A percentile compares a stretch with the other conserved stretches of the same genome.
phyloP scores from a whole-genome alignment of 2,329 filamentous ascomycete genomes.

The Orbilia javanica region DNA sequence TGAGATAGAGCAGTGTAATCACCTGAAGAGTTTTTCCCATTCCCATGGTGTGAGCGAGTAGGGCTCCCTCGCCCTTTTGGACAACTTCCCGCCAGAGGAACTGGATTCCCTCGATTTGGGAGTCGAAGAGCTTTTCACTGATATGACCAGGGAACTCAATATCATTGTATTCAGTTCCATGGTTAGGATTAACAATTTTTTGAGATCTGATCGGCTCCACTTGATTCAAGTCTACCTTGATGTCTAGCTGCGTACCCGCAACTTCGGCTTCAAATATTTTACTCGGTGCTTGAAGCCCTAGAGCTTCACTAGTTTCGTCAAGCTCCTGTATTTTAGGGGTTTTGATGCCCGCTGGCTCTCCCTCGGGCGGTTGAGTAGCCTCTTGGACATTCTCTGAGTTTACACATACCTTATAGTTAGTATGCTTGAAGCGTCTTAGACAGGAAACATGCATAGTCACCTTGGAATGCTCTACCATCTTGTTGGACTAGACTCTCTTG shows the following conservation, averaged over 20 bases:
- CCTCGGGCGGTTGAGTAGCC: no score
- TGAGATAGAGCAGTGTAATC: constrained; percentile 22
- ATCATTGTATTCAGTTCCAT: background rate
- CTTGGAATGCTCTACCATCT: background rate
- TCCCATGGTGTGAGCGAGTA: constrained; percentile 75
- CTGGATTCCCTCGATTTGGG: constrained; percentile 80
- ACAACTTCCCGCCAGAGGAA: constrained; percentile 92
- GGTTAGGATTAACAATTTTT: constrained; percentile 12
- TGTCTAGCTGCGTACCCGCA: no score
- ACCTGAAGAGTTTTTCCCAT: constrained; percentile 93
- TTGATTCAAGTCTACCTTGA: no score
- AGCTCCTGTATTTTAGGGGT: no score
- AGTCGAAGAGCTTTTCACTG: constrained; percentile 16
- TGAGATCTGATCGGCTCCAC: background rate
- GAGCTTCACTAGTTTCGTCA: no score
- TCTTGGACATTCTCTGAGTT: no score
- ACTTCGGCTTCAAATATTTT: no score
- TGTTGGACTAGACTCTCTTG: background rate
- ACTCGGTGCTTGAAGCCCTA: no score
- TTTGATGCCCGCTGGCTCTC: no score
- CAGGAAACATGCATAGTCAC: background rate
- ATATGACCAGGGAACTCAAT: constrained; percentile 15
- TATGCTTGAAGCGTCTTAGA: background rate
- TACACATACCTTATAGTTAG: no score
- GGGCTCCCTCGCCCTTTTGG: constrained; percentile 59